Evolutionary conservation across 2,329 filamentous ascomycete species (phyloP).

Genomic region (Apiospora kogelbergensis): DNA sequence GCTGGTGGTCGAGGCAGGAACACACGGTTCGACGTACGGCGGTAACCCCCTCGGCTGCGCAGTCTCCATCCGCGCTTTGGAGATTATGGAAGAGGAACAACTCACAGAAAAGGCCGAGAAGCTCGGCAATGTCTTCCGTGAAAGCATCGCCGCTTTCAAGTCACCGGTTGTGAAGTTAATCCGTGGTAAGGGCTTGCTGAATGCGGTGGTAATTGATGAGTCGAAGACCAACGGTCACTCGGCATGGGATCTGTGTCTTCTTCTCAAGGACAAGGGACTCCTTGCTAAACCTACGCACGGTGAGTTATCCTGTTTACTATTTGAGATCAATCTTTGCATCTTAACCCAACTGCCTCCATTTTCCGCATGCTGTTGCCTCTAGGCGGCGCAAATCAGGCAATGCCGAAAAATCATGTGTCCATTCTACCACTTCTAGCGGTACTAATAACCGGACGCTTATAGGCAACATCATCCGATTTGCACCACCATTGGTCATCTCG

Average conservation of each 20-base stretch:
- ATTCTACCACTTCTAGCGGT: neutral
- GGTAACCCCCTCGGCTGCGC: conserved; percentile 95
- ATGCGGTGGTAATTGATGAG: conserved; percentile 96
- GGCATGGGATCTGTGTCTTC: conserved; percentile 94
- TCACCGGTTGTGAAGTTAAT: conserved; percentile 80
- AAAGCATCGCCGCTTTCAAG: conserved; percentile 72
- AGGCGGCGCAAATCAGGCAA: neutral
- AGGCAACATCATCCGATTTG: conserved; percentile 93
- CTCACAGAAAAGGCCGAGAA: conserved; percentile 80
- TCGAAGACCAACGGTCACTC: conserved; percentile 78
- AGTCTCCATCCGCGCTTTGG: conserved; percentile 90
- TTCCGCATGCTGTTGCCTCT: neutral
- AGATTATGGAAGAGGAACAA: conserved; percentile 89
- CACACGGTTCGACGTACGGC: conserved; percentile 97
- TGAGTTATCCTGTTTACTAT: neutral
- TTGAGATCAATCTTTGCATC: neutral
- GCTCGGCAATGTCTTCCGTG: conserved; percentile 80
- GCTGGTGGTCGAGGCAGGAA: conserved; percentile 93
- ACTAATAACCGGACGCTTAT: neutral
- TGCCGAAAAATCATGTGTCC: neutral
- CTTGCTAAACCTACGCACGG: conserved; percentile 95
- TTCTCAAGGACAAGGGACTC: conserved; percentile 93
- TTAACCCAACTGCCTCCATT: neutral
- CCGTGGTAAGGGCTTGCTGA: conserved; percentile 89
- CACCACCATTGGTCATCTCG: conserved; percentile 92